Evolutionary conservation across 495 filamentous ascomycete genomes (phyloP), one percentile per base, ranked within the genome.

Genomic region (Neohortaea acidophila): DNA sequence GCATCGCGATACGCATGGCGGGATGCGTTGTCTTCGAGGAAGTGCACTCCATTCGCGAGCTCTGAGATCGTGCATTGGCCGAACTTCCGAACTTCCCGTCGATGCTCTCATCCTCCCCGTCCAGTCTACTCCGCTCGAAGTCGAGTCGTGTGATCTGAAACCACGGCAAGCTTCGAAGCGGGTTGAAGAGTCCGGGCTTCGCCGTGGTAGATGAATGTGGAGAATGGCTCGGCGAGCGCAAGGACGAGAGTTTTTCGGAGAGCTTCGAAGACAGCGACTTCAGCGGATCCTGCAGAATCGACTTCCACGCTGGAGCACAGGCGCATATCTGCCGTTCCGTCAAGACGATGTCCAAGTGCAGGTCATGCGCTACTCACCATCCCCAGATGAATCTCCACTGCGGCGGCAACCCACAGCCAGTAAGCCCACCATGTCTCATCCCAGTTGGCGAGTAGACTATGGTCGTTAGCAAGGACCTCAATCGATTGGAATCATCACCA

Each of bases 371-470:
- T 29, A 28, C 17, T 22, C 67, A 78, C 72, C 52, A 77, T 58
- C 17, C 68, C 73, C 20, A 78, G 43, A 43, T 70, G 68, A 12
- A 78, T 64, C 45, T 78, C 74, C 2, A 79, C 47, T 6, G 61
- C 52, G 10, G 66, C 66, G 3, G 63, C 55, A 11, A 76, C 59
- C 54, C 70, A 66, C 1, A 68, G 53, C 1, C 61, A 58, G 65
- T 67, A 75, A 3, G 57, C 57, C 33, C 59, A 41, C 73, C 73
- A 78, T 19, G 67, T 68, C 13, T 53, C 41, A 42, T 77, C 73
- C 39, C 63, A 65, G 25, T 58, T 61, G 27, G 50, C 60, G 15
- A 70, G 58, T 43, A 69, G 52, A 41, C 57, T n/a, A n/a, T n/a
- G n/a, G n/a, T n/a, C n/a, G n/a, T n/a, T n/a, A n/a, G n/a, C n/a